Conservation (phyloP, 192 early-diverging fungal species). For the Coemansia sp. region DNA sequence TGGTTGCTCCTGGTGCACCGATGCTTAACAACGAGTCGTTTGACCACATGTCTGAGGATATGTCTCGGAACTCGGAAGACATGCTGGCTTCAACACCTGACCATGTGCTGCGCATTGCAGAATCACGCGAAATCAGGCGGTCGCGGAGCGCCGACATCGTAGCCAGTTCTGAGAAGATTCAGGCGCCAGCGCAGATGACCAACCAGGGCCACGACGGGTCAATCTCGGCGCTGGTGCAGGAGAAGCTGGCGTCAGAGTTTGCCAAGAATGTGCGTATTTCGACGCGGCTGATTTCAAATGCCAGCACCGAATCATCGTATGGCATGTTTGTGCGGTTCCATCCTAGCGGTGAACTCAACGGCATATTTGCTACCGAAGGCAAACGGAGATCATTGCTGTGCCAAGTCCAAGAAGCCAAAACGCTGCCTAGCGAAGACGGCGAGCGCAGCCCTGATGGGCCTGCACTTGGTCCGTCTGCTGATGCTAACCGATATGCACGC, state of each 20-base stretch:
- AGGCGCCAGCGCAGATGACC: slow-evolving; percentile 10
- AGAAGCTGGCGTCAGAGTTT: slow-evolving; percentile 43
- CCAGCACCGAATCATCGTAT: slow-evolving; percentile 44
- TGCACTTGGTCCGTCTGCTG: not conserved
- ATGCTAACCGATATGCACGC: slow-evolving; percentile 21
- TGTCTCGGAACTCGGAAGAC: slow-evolving; percentile 1
- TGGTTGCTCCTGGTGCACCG: not conserved
- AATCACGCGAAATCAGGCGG: not conserved
- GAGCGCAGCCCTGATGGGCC: not conserved
- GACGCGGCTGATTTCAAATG: slow-evolving; percentile 31
- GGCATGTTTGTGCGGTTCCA: slow-evolving; percentile 54
- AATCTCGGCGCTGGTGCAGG: slow-evolving; percentile 34
- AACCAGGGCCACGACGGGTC: slow-evolving; percentile 50
- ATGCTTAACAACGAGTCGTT: slow-evolving; percentile 6
- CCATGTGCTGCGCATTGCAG: not conserved
- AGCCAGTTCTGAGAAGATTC: not conserved
- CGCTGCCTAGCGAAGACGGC: not conserved
- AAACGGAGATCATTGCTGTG: not conserved
- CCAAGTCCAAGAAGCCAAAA: not conserved
- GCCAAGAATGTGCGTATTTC: slow-evolving; percentile 33
- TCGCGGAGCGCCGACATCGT: not conserved
- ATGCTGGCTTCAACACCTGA: not conserved
- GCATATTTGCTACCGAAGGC: slow-evolving; percentile 17
- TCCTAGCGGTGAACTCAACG: slow-evolving; percentile 51
- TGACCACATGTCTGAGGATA: not conserved